phyloP scores from a whole-genome alignment of 768 basidiomycete species.

The Phylloporus sp. region DNA sequence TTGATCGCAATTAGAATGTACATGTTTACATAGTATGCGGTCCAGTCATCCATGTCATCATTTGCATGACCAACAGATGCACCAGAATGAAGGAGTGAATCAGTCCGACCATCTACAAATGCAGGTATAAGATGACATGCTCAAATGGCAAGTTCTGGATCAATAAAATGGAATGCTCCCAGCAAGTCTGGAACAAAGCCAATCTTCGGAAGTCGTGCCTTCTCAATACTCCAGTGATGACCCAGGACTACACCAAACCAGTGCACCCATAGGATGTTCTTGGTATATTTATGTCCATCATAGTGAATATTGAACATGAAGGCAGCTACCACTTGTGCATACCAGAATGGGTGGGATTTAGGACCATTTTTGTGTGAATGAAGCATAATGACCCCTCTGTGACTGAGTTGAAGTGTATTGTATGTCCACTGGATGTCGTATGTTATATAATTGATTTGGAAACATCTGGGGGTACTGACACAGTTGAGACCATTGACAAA shows the following conservation, averaged over 20 bases:
- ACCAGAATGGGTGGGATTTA: conserved; percentile 18
- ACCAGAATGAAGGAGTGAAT: conserved; percentile 4
- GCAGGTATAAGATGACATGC: no score
- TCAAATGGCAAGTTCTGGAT: no score
- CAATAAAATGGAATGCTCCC: no score
- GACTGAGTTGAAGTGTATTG: conserved; percentile 22
- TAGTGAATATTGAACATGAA: conserved; percentile 18
- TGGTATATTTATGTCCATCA: background rate
- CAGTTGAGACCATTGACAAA: background rate
- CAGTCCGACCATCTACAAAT: conserved; percentile 12
- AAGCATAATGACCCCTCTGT: conserved; percentile 18
- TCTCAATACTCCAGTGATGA: conserved; percentile 4
- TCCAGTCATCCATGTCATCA: conserved; percentile 1
- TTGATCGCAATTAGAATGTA: no score
- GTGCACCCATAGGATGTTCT: conserved; percentile 20
- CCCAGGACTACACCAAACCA: conserved; percentile 18
- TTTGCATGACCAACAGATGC: background rate
- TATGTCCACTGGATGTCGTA: background rate
- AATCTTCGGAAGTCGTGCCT: conserved; percentile 13
- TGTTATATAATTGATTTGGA: background rate
- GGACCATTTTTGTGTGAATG: conserved; percentile 9
- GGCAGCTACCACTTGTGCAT: conserved; percentile 18
- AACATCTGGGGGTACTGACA: background rate
- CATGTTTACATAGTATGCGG: background rate
- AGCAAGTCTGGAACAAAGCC: conserved; percentile 20